phyloP scores from a whole-genome alignment of 331 rosid genomes.

The Acacia concinna region DNA sequence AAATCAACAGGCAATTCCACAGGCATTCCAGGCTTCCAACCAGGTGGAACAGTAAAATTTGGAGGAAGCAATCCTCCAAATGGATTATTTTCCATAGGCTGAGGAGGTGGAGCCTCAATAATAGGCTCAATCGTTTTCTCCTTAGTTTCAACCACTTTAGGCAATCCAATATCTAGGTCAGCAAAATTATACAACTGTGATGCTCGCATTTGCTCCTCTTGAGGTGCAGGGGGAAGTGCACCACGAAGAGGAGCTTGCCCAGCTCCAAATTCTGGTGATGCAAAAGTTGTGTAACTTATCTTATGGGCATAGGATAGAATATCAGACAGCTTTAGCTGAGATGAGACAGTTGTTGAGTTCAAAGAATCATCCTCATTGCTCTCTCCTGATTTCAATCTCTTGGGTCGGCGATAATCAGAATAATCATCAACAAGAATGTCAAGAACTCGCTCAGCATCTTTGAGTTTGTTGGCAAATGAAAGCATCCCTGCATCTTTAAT shows the following conservation, averaged over 20 bases:
- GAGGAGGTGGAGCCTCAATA: constrained; percentile 59
- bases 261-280: constrained; percentile 92
- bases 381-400: constrained; percentile 46
- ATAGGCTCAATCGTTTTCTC: constrained; percentile 70
- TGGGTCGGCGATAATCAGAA: constrained; percentile 63
- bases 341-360: constrained; percentile 59
- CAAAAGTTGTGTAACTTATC: constrained; percentile 91
- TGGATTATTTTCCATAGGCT: constrained; percentile 31
- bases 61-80: constrained; percentile 65
- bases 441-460: constrained; percentile 79
- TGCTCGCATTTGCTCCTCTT: constrained; percentile 94
- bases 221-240: constrained; percentile 92
- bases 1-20: constrained; percentile 70
- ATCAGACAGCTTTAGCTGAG: constrained; percentile 63
- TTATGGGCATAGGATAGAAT: constrained; percentile 80
- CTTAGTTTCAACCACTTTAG: constrained; percentile 55
- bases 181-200: constrained; percentile 86
- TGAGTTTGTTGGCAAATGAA: constrained; percentile 75
- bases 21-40: constrained; percentile 98
- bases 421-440: constrained; percentile 89
- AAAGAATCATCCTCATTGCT: constrained; percentile 48
- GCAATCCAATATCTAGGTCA: constrained; percentile 84
- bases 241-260: constrained; percentile 84
- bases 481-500: constrained; percentile 58
- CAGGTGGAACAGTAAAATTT: constrained; percentile 71